Evolutionary conservation across 23 red algal species (phyloP), one percentile per base, ranked within the genome.

Genomic region (Gracilaria domingensis): DNA sequence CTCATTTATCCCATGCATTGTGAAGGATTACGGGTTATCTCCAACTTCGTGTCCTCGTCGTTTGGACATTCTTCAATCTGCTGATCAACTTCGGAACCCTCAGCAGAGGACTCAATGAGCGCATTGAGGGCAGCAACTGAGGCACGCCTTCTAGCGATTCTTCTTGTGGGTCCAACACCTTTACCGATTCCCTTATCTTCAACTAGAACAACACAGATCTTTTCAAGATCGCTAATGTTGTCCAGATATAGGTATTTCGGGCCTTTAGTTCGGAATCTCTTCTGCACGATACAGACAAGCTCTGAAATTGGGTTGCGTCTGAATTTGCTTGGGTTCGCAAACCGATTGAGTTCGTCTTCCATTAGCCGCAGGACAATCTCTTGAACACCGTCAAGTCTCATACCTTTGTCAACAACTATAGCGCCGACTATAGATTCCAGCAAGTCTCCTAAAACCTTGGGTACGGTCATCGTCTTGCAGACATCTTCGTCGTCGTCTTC

Each of bases 361-460:
- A 84, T 83, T 8, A 92, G 29, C 17, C 55, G 38, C 47, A 83
- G 44, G 21, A 84, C 89, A 92, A 92, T 61, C 8, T 77, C 80
- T 33, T 92, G 59, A 29, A 84, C 89, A 66, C 71, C 83, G 44
- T 87, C 84, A 4, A 94, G 36, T 75, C 74, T 66, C 83, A 87
- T 88, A 55, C 71, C 83, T 39, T 87, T 37, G 77, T 94, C 92
- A 42, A 87, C 83, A 3, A 94, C 83, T 29, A 94, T 74, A 4
- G 92, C 92, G 2, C 92, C 92, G 14, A 88, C 30, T 30, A 94
- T 87, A 23, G 92, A 80, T 64, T 94, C 92, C 21, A 94, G 53
- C 55, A 94, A 67, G 72, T 94, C 92, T 16, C 92, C 92, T 2
- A 94, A 75, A 33, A 88, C 92, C 44, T 94, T 94, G 23, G 92